Conservation (phyloP, 495 filamentous ascomycete genomes). For the Aspergillus sparsus region DNA sequence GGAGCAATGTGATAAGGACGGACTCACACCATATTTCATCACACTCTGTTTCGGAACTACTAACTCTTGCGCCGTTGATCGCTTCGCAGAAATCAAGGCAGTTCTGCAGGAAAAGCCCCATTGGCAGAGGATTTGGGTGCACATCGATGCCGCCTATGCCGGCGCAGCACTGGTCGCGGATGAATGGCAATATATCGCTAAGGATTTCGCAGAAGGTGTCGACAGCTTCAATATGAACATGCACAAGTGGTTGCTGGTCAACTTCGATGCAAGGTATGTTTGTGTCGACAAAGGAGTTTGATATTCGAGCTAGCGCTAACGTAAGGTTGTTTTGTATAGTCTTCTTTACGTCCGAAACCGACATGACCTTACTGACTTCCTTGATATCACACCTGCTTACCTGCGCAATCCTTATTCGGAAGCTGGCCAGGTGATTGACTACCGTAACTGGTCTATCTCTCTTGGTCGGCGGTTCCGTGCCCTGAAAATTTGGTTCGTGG, state of each 20-base stretch:
- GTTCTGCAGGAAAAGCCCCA: slow-evolving; percentile 61
- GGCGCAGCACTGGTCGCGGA: slow-evolving; percentile 79
- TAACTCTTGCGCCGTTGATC: slow-evolving; percentile 82
- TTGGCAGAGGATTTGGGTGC: slow-evolving; percentile 75
- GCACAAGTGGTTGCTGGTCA: slow-evolving; percentile 97
- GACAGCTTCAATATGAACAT: slow-evolving; percentile 94
- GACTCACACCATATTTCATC: slow-evolving; percentile 81
- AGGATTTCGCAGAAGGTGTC: slow-evolving; percentile 60
- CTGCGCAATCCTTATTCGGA: slow-evolving; percentile 78
- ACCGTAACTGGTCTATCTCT: slow-evolving; percentile 98
- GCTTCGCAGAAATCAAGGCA: slow-evolving; percentile 68
- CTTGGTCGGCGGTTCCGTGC: slow-evolving; percentile 89
- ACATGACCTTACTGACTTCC: slow-evolving; percentile 70
- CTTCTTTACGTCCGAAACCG: slow-evolving; percentile 78
- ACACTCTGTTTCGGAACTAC: slow-evolving; percentile 88
- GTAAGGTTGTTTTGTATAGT: slow-evolving; percentile 37
- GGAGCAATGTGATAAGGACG: slow-evolving; percentile 60
- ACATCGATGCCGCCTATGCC: slow-evolving; percentile 96
- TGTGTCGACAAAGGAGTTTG: not conserved
- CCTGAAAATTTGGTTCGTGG: slow-evolving; percentile 96
- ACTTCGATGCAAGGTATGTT: slow-evolving; percentile 78
- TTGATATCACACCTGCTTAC: slow-evolving; percentile 83
- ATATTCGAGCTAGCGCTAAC: not conserved
- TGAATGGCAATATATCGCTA: slow-evolving; percentile 72
- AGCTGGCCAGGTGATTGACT: slow-evolving; percentile 87